A percentile compares a stretch with the other conserved stretches of the same genome.
Conservation (phyloP, 1,139 yeast species). For the Scheffersomyces parashehatae region DNA sequence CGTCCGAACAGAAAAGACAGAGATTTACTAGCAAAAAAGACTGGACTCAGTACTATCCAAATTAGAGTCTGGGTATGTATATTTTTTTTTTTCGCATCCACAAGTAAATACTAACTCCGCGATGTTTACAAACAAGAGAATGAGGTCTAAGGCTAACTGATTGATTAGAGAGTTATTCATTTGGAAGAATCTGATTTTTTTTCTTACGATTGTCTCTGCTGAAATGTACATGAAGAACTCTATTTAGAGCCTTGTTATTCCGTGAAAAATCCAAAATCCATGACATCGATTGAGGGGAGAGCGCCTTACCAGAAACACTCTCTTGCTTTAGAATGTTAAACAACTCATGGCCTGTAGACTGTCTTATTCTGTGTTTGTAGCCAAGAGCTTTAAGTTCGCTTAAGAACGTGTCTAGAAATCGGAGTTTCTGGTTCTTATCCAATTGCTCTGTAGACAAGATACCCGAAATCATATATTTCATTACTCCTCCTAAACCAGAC, state of each 20-base stretch:
- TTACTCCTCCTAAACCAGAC: conserved; percentile 17
- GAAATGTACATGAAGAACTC: conserved; percentile 4
- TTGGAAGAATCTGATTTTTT: no score
- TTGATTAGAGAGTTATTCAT: no score
- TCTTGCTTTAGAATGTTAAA: conserved; percentile 7
- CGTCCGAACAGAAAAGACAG: conserved; percentile 29
- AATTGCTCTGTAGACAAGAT: conserved; percentile 19
- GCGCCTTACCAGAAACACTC: conserved; percentile 1
- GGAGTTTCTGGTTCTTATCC: conserved; percentile 16
- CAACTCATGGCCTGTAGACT: conserved; percentile 10
- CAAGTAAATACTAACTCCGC: conserved; percentile 7
- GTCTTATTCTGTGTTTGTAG: conserved; percentile 19
- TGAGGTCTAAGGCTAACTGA: conserved; percentile 18
- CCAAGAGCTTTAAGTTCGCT: conserved; percentile 16
- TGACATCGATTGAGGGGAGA: conserved; percentile 3
- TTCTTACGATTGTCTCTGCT: no score
- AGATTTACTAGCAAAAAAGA: conserved; percentile 25
- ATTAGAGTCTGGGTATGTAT: conserved; percentile 34
- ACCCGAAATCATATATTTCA: conserved; percentile 24
- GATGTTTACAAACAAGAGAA: conserved; percentile 31
- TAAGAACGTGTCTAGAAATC: conserved; percentile 21
- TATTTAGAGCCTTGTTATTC: conserved; percentile 4
- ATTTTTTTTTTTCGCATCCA: neutral
- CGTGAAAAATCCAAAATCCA: conserved; percentile 7
- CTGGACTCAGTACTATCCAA: conserved; percentile 26